Evolutionary conservation across 352 stramenopile genomes (phyloP), one percentile per base, ranked within the genome.

Genomic region (Globisporangium nodosum): DNA sequence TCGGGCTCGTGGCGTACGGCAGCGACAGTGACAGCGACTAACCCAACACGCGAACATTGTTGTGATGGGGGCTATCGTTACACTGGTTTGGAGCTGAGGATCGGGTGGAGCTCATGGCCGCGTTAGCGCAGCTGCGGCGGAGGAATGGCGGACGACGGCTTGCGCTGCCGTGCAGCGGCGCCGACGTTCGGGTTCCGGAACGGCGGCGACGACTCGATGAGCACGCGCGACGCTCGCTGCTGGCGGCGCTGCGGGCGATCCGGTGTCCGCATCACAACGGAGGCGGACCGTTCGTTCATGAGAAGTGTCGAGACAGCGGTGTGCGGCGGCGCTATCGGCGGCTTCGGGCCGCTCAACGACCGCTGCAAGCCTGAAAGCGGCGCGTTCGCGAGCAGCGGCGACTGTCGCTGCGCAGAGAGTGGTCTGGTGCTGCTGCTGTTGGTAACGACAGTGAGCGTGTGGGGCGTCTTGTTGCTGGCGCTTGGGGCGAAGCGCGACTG

Each of bases 161-260:
- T 66, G 49, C 70, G 63, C n/a, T 58, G 52, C 5, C 69, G 55
- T 21, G 50, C 63, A 1, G 59, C 61, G 12, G 50, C 45, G 64
- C 27, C 51, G 56, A 72, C 15, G 69, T 73, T 40, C 18, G 66
- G 72, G 46, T 74, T 81, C 9, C 77, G 76, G 5, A 95, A 70
- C 48, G 85, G 85, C 20, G 85, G 85, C 8, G 85, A 95, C 11
- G 85, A 84, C 59, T 81, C 81, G 3, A 95, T 73, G 21, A 91
- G 62, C 9, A 95, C 72, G 2, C 79, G 70, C 9, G 66, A 69
- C 9, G 70, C 65, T 43, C 70, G 68, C 31, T 60, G 68, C 52
- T 69, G 61, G 5, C 70, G 64, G n/a, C 81, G 67, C 27, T 87
- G 84, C 11, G 85, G 83, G 45, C 83, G 77, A 55, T 95, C 85